phyloP scores from a whole-genome alignment of 768 basidiomycete species.

The Trametopsis cervina region DNA sequence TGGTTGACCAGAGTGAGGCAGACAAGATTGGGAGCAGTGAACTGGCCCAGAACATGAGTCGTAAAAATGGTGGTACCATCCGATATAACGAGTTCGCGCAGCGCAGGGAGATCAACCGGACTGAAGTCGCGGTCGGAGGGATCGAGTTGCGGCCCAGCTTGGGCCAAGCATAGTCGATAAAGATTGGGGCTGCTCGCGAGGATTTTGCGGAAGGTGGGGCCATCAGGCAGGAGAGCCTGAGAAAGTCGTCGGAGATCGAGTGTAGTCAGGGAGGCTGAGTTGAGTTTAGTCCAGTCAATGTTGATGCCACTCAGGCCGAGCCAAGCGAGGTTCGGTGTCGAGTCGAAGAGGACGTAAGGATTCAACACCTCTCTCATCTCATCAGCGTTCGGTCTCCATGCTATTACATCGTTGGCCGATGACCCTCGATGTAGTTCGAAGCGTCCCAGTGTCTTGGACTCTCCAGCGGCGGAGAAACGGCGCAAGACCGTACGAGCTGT shows the following conservation, averaged over 20 bases:
- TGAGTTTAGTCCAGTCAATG: conserved; percentile 49
- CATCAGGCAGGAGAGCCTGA: conserved; percentile 41
- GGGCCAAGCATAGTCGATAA: conserved; percentile 51
- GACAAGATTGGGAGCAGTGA: conserved; percentile 50
- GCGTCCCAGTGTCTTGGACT: conserved; percentile 36
- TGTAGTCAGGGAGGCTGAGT: conserved; percentile 46
- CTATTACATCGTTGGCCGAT: neutral
- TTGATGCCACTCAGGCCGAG: conserved; percentile 53
- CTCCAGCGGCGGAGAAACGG: conserved; percentile 27
- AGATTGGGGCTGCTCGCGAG: conserved; percentile 36
- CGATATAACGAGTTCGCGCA: conserved; percentile 50
- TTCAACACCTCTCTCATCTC: conserved; percentile 24
- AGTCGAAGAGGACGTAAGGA: conserved; percentile 41
- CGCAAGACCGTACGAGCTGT: conserved; percentile 33
- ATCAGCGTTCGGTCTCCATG: neutral
- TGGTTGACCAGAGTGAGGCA: conserved; percentile 55
- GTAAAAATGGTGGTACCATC: conserved; percentile 46
- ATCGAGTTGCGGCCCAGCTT: conserved; percentile 42
- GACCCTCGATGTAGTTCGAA: conserved; percentile 57
- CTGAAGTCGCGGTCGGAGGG: neutral
- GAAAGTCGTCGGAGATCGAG: conserved; percentile 62
- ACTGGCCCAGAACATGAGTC: conserved; percentile 36
- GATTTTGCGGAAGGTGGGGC: conserved; percentile 45
- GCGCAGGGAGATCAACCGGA: conserved; percentile 6
- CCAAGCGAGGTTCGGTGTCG: conserved; percentile 38